phyloP scores from a whole-genome alignment of 768 basidiomycete genomes.

The Sistotremastrum suecicum region DNA sequence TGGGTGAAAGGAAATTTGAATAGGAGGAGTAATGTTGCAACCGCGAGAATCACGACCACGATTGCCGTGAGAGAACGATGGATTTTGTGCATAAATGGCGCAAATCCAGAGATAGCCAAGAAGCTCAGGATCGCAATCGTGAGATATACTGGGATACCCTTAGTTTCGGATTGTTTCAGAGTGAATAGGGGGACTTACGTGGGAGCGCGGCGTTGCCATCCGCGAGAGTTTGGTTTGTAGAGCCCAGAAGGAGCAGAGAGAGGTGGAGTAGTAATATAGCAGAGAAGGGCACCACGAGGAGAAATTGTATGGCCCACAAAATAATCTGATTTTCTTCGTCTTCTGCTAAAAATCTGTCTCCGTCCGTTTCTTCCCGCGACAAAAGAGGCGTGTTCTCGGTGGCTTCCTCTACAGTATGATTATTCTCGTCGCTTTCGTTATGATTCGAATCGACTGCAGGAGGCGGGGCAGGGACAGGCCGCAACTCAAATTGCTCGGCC shows the following conservation, averaged over 20 bases:
- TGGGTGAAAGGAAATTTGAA: constrained; percentile 48
- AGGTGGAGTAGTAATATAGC: constrained; percentile 40
- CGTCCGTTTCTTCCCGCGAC: constrained; percentile 4
- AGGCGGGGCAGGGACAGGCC: neutral
- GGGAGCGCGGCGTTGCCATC: constrained; percentile 41
- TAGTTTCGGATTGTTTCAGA: neutral
- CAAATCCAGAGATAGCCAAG: constrained; percentile 42
- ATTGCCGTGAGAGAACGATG: constrained; percentile 24
- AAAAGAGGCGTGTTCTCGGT: constrained; percentile 49
- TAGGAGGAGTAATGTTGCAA: constrained; percentile 26
- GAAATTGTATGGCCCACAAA: constrained; percentile 48
- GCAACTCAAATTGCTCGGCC: constrained; percentile 15
- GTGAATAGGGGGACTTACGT: constrained; percentile 25
- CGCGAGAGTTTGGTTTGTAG: constrained; percentile 40
- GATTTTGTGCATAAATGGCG: constrained; percentile 47
- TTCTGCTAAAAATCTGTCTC: neutral
- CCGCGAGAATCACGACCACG: constrained; percentile 27
- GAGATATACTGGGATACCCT: constrained; percentile 31
- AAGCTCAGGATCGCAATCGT: constrained; percentile 29
- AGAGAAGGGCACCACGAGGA: constrained; percentile 39
- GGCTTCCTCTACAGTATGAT: constrained; percentile 16
- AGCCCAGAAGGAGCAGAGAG: constrained; percentile 28
- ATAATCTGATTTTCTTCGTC: constrained; percentile 16
- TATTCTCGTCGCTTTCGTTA: neutral
- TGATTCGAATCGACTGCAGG: neutral